These are phyloP conservation scores for Colletotrichum tanaceti DNA, from an alignment of 2,329 filamentous ascomycete genomes.

Conservation along the genomic window DNA sequence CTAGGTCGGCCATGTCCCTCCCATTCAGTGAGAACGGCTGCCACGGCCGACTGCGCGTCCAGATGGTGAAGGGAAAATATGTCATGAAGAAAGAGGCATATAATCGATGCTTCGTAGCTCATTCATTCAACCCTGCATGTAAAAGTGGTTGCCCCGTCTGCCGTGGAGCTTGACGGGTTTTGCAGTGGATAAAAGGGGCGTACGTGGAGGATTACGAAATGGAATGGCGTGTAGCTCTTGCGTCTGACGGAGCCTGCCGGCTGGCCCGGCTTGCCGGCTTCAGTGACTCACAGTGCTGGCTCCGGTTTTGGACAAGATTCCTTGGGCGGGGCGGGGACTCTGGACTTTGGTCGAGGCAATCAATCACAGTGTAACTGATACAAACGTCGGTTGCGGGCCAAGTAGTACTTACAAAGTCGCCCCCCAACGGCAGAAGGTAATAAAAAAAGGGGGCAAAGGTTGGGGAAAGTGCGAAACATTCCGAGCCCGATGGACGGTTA, in stretches of 20 bases:
- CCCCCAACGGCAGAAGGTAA: background rate
- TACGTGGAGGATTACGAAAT: constrained; percentile 39
- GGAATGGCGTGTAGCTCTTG: constrained; percentile 30
- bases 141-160: background rate
- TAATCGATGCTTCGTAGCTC: constrained; percentile 34
- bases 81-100: constrained; percentile 17
- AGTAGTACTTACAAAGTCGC: too few species aligned
- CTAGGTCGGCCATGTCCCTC: background rate
- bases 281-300: constrained; percentile 24
- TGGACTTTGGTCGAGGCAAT: background rate
- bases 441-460: background rate
- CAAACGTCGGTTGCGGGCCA: background rate
- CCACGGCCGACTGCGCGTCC: constrained; percentile 1
- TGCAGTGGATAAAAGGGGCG: background rate
- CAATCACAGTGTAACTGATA: background rate
- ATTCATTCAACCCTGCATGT: constrained; percentile 8
- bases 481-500: constrained; percentile 25
- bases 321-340: background rate
- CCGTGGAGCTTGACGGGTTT: constrained; percentile 10
- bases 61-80: background rate
- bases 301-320: constrained; percentile 1
- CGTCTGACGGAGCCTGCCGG: constrained; percentile 3
- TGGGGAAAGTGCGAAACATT: constrained; percentile 25
- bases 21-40: constrained; percentile 5
- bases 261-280: constrained; percentile 19